phyloP scores from a whole-genome alignment of 257 asterid species.

The Penstemon newberryi region DNA sequence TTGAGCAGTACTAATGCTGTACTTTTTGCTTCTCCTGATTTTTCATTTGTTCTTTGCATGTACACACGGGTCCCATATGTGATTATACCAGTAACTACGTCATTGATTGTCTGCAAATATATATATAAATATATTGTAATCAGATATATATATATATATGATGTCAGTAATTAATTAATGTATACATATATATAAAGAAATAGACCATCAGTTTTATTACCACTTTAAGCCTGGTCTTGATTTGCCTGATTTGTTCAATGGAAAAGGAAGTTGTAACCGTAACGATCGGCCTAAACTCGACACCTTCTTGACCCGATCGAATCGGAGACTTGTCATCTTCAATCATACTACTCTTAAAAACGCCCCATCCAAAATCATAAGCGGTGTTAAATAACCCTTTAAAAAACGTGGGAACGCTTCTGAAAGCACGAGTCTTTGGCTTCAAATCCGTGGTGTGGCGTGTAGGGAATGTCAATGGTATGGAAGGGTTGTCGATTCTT shows the following conservation, averaged over 20 bases:
- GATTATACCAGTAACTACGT: slow-evolving; percentile 61
- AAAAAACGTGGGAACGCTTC: slow-evolving; percentile 27
- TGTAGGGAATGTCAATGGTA: slow-evolving; percentile 13
- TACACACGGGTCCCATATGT: slow-evolving; percentile 54
- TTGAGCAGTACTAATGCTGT: slow-evolving; percentile 59
- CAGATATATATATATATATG: too few species aligned
- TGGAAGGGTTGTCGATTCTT: slow-evolving; percentile 38
- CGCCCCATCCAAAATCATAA: slow-evolving; percentile 39
- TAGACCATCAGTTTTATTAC: slow-evolving; percentile 13
- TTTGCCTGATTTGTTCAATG: slow-evolving; percentile 40
- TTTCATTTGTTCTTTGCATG: slow-evolving; percentile 43
- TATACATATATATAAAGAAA: not conserved
- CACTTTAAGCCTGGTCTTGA: slow-evolving; percentile 50
- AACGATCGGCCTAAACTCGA: slow-evolving; percentile 34
- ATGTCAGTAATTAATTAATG: too few species aligned
- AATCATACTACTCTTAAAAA: slow-evolving; percentile 37
- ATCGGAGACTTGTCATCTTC: slow-evolving; percentile 48
- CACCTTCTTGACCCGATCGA: slow-evolving; percentile 41
- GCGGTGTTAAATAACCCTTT: slow-evolving; percentile 31
- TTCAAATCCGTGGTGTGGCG: not conserved
- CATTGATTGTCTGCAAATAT: slow-evolving; percentile 55
- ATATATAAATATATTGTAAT: not conserved
- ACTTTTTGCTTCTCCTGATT: slow-evolving; percentile 34
- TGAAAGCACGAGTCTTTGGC: not conserved
- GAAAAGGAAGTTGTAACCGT: slow-evolving; percentile 36